Evolutionary conservation across 2,329 filamentous ascomycete species (phyloP).

Genomic region (Tolypocladium paradoxum): DNA sequence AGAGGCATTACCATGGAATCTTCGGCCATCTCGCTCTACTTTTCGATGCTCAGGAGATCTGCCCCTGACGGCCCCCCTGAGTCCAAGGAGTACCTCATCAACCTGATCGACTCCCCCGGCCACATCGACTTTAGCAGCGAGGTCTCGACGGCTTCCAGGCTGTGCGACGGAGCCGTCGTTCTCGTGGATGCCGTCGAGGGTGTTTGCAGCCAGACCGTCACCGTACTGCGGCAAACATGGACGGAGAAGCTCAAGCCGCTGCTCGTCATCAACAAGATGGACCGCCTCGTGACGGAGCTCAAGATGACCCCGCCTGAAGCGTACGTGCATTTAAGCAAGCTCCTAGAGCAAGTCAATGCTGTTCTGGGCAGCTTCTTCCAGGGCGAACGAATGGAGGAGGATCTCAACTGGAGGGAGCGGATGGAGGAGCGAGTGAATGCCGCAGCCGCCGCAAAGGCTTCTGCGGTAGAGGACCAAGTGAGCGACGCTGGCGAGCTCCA

Average conservation of each 20-base stretch:
- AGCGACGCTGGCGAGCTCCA: constrained; percentile 49
- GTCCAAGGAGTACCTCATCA: constrained; percentile 86
- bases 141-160: constrained; percentile 85
- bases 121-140: constrained; percentile 99
- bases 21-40: constrained; percentile 91
- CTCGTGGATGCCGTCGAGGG: constrained; percentile 95
- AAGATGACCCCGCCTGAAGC: constrained; percentile 89
- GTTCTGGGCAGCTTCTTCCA: constrained; percentile 97
- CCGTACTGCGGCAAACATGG: constrained; percentile 90
- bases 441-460: constrained; percentile 52
- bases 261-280: constrained; percentile 97
- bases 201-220: constrained; percentile 97
- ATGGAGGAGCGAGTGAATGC: constrained; percentile 80
- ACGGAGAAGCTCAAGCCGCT: constrained; percentile 90
- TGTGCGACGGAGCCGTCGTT: constrained; percentile 91
- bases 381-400: constrained; percentile 96
- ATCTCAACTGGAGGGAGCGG: constrained; percentile 86
- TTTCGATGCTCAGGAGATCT: constrained; percentile 74
- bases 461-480: constrained; percentile 32
- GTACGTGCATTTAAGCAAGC: constrained; percentile 76
- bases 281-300: constrained; percentile 84
- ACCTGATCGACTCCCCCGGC: constrained; percentile 93
- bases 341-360: constrained; percentile 93
- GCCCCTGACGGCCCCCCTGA: constrained; percentile 57
- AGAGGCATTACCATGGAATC: constrained; percentile 99